Evolutionary conservation across 23 red algal genomes (phyloP), one percentile per base, ranked within the genome.

Genomic region (Agarophyton chilense): DNA sequence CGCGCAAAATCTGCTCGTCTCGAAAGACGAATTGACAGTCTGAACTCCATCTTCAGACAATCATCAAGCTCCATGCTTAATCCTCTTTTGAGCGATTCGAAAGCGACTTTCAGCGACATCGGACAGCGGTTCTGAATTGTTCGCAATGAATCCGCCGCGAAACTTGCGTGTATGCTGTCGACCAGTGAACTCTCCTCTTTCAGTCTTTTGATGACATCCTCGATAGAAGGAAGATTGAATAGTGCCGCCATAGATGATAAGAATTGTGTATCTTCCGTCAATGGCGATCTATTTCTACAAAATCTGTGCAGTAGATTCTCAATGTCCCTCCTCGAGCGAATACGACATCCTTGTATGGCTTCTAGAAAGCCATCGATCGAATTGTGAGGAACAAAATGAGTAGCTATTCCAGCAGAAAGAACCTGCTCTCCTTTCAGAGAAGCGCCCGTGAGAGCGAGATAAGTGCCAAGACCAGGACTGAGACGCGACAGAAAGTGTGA

Each of bases 381-480:
- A 14, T 38, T 22, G 7, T 46, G 45, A 31, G 81, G 64, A n/a
- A 95, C 93, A 68, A 83, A 96, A 78, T 99, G 97, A 10, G 97
- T 96, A 26, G 97, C 97, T 61, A 99, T 47, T 31, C 97, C 97
- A 33, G 84, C 53, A n/a, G 42, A 60, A 6, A 94, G 25, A 64
- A 90, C 43, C 56, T 92, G 44, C 26, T 61, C 42, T 17, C 97
- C 97, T 33, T 39, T 78, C 41, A 99, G 35, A 8, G 77, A 77
- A 21, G 89, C 97, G 2, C 97, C 97, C 17, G 97, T 96, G 13
- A 96, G 71, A 56, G 83, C 83, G 34, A 99, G 66, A 61, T 88
- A 98, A 21, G 50, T 28, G 2, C 97, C 92, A 10, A 82, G 56
- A 38, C 93, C 81, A 31, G 87, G 47, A 28, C 35, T 63, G 32